Conservation (phyloP, 352 stramenopile genomes). For the Lagenidium giganteum region DNA sequence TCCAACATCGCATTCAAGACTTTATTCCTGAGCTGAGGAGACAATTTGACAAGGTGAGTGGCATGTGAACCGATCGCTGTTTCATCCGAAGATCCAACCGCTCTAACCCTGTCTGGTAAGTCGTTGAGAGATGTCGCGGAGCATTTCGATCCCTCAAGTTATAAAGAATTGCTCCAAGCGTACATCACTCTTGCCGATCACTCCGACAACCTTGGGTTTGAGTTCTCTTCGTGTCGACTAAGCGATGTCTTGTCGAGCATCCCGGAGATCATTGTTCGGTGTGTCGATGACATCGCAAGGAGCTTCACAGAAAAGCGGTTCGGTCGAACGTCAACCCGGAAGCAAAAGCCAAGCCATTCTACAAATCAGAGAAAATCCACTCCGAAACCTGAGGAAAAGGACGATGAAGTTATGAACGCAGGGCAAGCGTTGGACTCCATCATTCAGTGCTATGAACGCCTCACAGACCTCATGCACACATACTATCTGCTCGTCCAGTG, state of each 20-base stretch:
- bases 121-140: constrained; percentile 67
- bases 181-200: constrained; percentile 78
- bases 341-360: constrained; percentile 25
- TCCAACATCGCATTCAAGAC: constrained; percentile 57
- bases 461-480: constrained; percentile 84
- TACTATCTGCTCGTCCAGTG: constrained; percentile 88
- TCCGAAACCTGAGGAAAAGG: no score
- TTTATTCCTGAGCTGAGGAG: constrained; percentile 65
- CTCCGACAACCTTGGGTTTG: constrained; percentile 69
- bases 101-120: constrained; percentile 15
- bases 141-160: constrained; percentile 61
- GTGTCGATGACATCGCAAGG: constrained; percentile 62
- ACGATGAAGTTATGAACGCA: no score
- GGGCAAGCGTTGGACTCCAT: constrained; percentile 63
- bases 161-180: constrained; percentile 79
- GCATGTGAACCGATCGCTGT: not conserved
- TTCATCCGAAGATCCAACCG: not conserved
- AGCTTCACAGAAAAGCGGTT: constrained; percentile 42
- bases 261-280: constrained; percentile 73
- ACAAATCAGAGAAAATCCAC: constrained; percentile 18
- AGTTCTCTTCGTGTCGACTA: constrained; percentile 66
- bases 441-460: constrained; percentile 49
- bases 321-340: constrained; percentile 28
- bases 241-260: constrained; percentile 72
- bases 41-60: constrained; percentile 68